Percentiles rank a stretch among this genome's conserved stretches.
Evolutionary conservation across 2,329 filamentous ascomycete genomes (phyloP).

Genomic region (Colletotrichum salicis): DNA sequence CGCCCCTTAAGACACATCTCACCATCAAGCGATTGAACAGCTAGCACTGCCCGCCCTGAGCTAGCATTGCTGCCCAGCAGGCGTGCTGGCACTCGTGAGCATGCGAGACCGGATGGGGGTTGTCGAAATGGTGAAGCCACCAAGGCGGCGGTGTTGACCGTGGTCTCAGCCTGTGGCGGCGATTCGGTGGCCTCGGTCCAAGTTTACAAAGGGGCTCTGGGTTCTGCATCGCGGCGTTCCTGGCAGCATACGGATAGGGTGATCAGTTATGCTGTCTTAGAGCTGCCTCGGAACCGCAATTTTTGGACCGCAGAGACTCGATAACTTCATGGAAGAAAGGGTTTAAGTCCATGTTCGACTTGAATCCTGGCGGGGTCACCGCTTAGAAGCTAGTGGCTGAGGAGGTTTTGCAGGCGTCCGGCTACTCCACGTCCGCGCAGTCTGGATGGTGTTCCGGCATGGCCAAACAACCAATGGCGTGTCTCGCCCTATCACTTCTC

Average conservation of each 20-base stretch:
- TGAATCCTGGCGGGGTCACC: conserved; percentile 24
- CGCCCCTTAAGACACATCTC: conserved; percentile 26
- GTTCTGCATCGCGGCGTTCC: conserved; percentile 30
- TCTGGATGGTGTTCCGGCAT: conserved; percentile 25
- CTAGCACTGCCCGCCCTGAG: conserved; percentile 2
- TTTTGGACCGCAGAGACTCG: conserved; percentile 12
- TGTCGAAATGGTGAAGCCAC: conserved; percentile 27
- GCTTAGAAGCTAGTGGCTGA: conserved; percentile 23
- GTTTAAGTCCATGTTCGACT: conserved; percentile 7
- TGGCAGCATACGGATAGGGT: conserved; percentile 16
- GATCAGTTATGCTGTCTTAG: conserved; percentile 27
- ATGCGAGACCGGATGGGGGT: conserved; percentile 30
- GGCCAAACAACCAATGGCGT: conserved; percentile 27
- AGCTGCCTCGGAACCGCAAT: conserved; percentile 12
- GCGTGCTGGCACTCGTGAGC: neutral
- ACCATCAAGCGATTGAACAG: conserved; percentile 24
- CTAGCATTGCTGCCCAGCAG: neutral
- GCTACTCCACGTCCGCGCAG: conserved; percentile 27
- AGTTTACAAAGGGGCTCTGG: neutral
- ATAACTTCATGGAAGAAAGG: conserved; percentile 21
- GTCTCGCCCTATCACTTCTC: conserved; percentile 35
- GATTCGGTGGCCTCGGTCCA: neutral
- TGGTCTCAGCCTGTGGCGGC: conserved; percentile 26
- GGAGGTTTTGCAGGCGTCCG: conserved; percentile 25
- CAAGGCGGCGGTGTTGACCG: conserved; percentile 14